These are phyloP conservation scores for Colletotrichum kahawae DNA, from an alignment of 2,329 filamentous ascomycete species.

Conservation along the genomic window DNA sequence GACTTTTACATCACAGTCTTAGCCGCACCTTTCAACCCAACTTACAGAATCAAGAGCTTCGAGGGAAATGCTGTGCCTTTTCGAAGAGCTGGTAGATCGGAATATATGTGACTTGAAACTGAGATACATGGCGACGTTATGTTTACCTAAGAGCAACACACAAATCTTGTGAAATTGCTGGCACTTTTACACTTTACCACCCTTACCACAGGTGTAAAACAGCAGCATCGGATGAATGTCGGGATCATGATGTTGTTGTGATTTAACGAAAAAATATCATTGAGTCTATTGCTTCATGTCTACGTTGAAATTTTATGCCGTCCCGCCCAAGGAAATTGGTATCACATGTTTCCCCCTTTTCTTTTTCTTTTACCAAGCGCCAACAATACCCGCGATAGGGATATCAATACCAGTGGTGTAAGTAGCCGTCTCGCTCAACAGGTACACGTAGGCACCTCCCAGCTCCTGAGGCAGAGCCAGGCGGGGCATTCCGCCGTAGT, in stretches of 20 bases:
- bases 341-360: not conserved
- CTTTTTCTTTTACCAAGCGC: slow-evolving; percentile 12
- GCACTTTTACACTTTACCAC: not conserved
- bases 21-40: not conserved
- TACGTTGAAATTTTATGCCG: not conserved
- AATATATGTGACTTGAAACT: not conserved
- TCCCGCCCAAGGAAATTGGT: not conserved
- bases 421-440: slow-evolving; percentile 55
- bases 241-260: not conserved
- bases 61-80: not conserved
- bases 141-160: rapidly evolving
- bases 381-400: slow-evolving; percentile 42
- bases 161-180: not conserved
- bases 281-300: slow-evolving; percentile 5
- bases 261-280: not conserved
- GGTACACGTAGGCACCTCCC: slow-evolving; percentile 62
- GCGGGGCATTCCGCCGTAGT: slow-evolving; percentile 62
- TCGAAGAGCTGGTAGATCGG: rapidly evolving
- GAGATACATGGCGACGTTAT: rapidly evolving
- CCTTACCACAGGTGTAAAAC: not conserved
- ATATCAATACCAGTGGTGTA: slow-evolving; percentile 58
- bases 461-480: slow-evolving; percentile 58
- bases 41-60: not conserved
- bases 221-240: rapidly evolving
- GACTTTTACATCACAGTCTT: not conserved